Base-by-base conservation (phyloP, 1,284 basidiomycete species). In the Filobasidium uniguttulatum region DNA sequence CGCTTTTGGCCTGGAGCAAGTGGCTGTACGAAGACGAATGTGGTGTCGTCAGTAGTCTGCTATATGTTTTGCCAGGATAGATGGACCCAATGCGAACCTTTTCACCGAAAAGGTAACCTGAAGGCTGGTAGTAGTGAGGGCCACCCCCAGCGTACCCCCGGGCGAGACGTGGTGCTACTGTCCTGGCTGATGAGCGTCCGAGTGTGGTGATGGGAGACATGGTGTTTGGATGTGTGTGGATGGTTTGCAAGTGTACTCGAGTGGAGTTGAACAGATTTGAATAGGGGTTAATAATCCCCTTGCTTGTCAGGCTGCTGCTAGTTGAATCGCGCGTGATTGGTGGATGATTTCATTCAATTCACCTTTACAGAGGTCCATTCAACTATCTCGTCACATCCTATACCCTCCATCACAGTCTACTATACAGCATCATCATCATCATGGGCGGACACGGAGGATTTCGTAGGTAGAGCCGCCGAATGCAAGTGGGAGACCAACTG, bases 91-190 rank as follows among this genome's bases (percentile, higher is more conserved):
- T 6, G 64, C 75, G 47, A 60, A 89, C 88, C 78, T 86, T 84
- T 74, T 93, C 88, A 57, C 81, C 81, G 60, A 91, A 91, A 55
- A 94, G 67, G 66, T 79, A 82, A 20, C 89, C 89, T 6, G 82
- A 80, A 37, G 89, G 89, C 59, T 88, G 83, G 66, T 93, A 88
- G 69, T 81, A 90, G 49, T 81, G 79, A 7, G 83, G 82, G 48
- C 80, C 84, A 62, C 51, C 49, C 23, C 44, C 44, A 30, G 53
- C 49, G 46, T 50, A 51, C 5, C 48, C 12, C 14, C 49, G 45
- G 29, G 20, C 7, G 28, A 19, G 37, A 40, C n/a, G 31, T 10
- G 31, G 31, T 33, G 9, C 10, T 33, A 9, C 31, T 33, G 31
- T 33, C 9, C 9, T 33, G 9, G 10, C 31, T 10, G 31, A 33